A percentile compares a stretch with the other conserved stretches of the same genome.
phyloP scores from a whole-genome alignment of 192 early-diverging fungal genomes.

The Coemansia sp. region DNA sequence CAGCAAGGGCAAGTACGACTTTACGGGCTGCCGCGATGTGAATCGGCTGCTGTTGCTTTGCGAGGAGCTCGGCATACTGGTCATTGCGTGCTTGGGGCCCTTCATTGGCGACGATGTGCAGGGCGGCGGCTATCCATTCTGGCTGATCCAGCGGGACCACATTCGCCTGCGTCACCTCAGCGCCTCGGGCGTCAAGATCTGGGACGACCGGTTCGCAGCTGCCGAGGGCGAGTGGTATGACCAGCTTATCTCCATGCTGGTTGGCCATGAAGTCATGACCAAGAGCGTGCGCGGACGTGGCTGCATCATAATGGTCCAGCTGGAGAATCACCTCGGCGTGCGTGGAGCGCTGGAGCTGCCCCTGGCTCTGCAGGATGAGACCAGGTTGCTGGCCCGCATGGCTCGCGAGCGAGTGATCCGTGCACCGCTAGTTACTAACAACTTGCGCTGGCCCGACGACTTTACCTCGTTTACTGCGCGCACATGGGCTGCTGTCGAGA shows the following conservation, averaged over 20 bases:
- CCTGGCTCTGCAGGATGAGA: conserved; percentile 77
- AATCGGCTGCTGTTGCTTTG: conserved; percentile 70
- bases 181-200: conserved; percentile 63
- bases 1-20: conserved; percentile 67
- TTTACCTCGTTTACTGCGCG: conserved; percentile 26
- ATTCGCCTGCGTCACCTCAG: conserved; percentile 72
- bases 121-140: conserved; percentile 72
- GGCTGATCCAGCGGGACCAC: conserved; percentile 73
- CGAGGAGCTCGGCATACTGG: conserved; percentile 69
- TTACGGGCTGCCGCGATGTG: conserved; percentile 72
- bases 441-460: conserved; percentile 48
- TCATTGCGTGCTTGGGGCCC: conserved; percentile 79
- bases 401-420: conserved; percentile 73
- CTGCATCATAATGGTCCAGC: conserved; percentile 75
- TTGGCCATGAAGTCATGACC: conserved; percentile 73
- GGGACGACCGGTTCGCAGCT: conserved; percentile 66
- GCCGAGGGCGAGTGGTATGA: conserved; percentile 76
- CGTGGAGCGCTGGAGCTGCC: conserved; percentile 59
- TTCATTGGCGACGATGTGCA: conserved; percentile 82
- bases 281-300: conserved; percentile 54
- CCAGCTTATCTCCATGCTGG: conserved; percentile 72
- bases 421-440: conserved; percentile 85
- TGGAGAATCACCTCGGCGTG: conserved; percentile 80
- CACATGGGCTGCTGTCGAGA: conserved; percentile 21
- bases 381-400: conserved; percentile 70